A percentile compares a stretch with the other conserved stretches of the same genome.
Conservation (phyloP, 805 yeast species). For the Komagataella pseudopastoris region DNA sequence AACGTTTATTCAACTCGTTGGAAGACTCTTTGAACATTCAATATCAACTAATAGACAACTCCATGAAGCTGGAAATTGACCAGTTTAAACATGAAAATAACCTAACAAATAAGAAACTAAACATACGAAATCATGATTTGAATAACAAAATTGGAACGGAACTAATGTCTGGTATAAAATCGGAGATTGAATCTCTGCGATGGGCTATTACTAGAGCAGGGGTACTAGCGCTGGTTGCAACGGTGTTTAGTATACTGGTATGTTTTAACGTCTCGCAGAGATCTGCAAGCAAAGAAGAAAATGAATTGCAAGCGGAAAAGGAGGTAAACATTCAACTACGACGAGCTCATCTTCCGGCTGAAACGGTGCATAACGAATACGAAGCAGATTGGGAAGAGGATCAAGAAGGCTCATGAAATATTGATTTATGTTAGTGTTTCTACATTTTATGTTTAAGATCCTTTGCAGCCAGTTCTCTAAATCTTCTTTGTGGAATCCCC, state of each 20-base stretch:
- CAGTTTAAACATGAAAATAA: slow-evolving; percentile 83
- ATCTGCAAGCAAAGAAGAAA: slow-evolving; percentile 13
- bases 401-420: not conserved
- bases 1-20: slow-evolving; percentile 57
- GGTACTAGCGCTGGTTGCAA: slow-evolving; percentile 54
- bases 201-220: slow-evolving; percentile 94
- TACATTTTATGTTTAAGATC: slow-evolving; percentile 50
- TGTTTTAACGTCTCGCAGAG: slow-evolving; percentile 29
- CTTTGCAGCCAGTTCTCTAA: slow-evolving; percentile 38
- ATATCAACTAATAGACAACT: slow-evolving; percentile 52
- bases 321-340: slow-evolving; percentile 13
- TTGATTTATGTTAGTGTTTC: slow-evolving; percentile 7
- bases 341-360: slow-evolving; percentile 35
- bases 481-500: slow-evolving; percentile 64
- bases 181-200: slow-evolving; percentile 77
- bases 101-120: slow-evolving; percentile 52
- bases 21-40: slow-evolving; percentile 68
- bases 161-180: slow-evolving; percentile 66
- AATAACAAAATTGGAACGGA: slow-evolving; percentile 76
- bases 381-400: slow-evolving; percentile 38
- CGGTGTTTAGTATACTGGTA: slow-evolving; percentile 50
- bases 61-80: slow-evolving; percentile 63
- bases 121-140: slow-evolving; percentile 65
- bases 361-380: slow-evolving; percentile 37
- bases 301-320: slow-evolving; percentile 13